Evolutionary conservation across 352 stramenopile species (phyloP).

Genomic region (Pythium vanterpoolii): DNA sequence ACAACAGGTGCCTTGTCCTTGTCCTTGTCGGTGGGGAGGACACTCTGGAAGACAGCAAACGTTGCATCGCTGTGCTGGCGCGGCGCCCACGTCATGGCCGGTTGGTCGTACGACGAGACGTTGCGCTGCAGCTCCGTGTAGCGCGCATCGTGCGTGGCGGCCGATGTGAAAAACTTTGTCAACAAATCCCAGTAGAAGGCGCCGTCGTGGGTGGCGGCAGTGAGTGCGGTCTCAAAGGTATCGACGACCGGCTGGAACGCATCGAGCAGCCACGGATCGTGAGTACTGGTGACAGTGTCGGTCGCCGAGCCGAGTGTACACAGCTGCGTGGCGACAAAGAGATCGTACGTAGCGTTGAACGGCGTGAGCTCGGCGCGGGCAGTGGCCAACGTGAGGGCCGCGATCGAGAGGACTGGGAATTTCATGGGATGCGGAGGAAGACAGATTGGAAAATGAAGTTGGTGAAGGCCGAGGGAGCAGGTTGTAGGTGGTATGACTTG

Average conservation of each 20-base stretch:
- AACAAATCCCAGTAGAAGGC: conserved; percentile 6
- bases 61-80: background rate
- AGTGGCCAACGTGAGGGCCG: no score
- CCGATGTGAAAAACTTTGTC: background rate
- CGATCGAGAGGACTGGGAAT: no score
- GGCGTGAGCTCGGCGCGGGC: conserved; percentile 1
- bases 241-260: background rate
- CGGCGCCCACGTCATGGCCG: conserved; percentile 1
- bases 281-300: background rate
- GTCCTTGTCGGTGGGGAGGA: background rate
- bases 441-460: no score
- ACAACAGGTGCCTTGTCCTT: background rate
- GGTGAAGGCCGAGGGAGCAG: no score
- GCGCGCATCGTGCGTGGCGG: background rate
- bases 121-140: background rate
- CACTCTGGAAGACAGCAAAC: background rate
- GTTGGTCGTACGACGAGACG: conserved; percentile 7
- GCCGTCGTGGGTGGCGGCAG: background rate
- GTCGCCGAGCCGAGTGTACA: background rate
- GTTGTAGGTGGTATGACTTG: no score
- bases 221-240: background rate
- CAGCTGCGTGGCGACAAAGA: background rate
- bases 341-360: conserved; percentile 8
- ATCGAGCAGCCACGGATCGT: conserved; percentile 1
- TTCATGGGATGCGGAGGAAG: no score